phyloP scores from a whole-genome alignment of 768 basidiomycete genomes.

The Boletellus sp. region DNA sequence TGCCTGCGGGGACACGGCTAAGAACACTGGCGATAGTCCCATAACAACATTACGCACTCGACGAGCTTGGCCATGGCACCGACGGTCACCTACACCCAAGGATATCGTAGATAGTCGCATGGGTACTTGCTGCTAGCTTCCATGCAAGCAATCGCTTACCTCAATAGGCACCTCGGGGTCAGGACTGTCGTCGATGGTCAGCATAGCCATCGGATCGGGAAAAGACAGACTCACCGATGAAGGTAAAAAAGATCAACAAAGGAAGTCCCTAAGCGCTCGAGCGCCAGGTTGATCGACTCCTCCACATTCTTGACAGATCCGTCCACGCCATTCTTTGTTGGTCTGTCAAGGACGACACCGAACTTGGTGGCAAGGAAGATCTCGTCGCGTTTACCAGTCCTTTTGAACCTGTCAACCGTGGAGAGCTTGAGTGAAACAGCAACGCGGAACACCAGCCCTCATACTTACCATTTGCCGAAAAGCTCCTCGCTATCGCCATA shows the following conservation, averaged over 20 bases:
- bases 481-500: constrained; percentile 44
- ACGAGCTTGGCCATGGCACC: constrained; percentile 51
- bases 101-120: background rate
- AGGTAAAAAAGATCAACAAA: constrained; percentile 46
- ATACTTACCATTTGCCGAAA: constrained; percentile 40
- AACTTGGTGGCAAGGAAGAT: constrained; percentile 67
- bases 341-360: constrained; percentile 31
- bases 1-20: constrained; percentile 18
- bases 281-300: constrained; percentile 35
- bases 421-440: too few relatives aligned
- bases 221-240: constrained; percentile 32
- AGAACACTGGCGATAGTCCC: background rate
- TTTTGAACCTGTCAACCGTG: constrained; percentile 38
- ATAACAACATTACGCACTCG: constrained; percentile 32
- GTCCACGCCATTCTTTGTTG: constrained; percentile 19
- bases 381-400: constrained; percentile 41
- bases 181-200: constrained; percentile 24
- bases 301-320: constrained; percentile 43
- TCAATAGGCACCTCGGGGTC: constrained; percentile 48
- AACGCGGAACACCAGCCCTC: background rate
- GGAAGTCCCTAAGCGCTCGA: constrained; percentile 41
- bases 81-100: constrained; percentile 34
- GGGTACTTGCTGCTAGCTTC: background rate
- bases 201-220: background rate
- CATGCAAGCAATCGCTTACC: constrained; percentile 17